Base-by-base conservation (phyloP, 2,329 filamentous ascomycete genomes). In the Aureobasidium melanogenum region DNA sequence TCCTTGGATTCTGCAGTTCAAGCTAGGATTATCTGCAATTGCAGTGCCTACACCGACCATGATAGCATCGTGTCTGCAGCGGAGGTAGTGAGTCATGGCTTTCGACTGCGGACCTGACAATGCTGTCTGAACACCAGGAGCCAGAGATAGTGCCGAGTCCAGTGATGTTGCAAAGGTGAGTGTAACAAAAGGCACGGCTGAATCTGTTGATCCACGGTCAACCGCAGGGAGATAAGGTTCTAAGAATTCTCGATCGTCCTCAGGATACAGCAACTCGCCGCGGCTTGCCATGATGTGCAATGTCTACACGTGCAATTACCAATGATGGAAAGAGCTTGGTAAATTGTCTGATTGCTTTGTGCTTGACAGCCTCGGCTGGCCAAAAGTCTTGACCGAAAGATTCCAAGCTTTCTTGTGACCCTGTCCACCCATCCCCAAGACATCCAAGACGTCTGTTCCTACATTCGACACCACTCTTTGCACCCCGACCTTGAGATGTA, bases 141-240 rank as follows among this genome's bases (percentile, higher is more conserved):
- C 81, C 30, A 93, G 80, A 1, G 91, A 84, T 55, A 95, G 81
- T 59, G 86, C 84, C 43, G 88, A 87, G 76, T 97, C 93, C 66
- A 99, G 86, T 4, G 92, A 97, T 7, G 87, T 88, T 24, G 94
- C 93, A 74, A 92, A 97, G 14, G 93, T 97, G 43, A 97, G 80
- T 2, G 92, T 97, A 54, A 91, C 82, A 70, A 81, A 80, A 7
- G 81, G 81, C 26, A 63, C 54, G 43, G 36, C 26, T 24, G 46
- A 22, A 14, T 24, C 9, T 28, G 44, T n/a, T 5, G 48, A 22
- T 15, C 17, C 39, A 47, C 36, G 28, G 12, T 56, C 22, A 3
- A 34, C 12, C 15, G 10, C 62, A 54, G 70, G 67, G 19, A 85
- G 72, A 69, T 84, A 84, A 14, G 78, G 74, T 36, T 76, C 72